phyloP scores from a whole-genome alignment of 2,329 filamentous ascomycete genomes.

The Arthrobotrys musiformis region DNA sequence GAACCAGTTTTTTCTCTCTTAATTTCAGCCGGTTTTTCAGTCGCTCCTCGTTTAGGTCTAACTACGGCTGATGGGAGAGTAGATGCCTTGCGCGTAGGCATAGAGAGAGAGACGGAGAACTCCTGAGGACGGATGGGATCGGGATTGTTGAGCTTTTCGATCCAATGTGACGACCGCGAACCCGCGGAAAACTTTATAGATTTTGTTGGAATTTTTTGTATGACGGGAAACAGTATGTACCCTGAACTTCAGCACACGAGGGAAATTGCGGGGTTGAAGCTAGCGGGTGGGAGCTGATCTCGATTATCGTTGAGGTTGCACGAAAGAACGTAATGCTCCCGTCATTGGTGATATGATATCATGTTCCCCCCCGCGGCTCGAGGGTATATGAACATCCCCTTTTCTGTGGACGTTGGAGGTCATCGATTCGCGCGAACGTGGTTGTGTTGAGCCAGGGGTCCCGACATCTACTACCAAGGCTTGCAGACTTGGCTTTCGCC shows the following conservation, averaged over 20 bases:
- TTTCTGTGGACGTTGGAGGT: neutral
- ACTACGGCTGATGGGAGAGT: constrained; percentile 3
- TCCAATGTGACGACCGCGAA: neutral
- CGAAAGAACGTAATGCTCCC: too few species aligned
- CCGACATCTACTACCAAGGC: constrained; percentile 1
- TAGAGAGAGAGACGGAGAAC: neutral
- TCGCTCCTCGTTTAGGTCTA: constrained; percentile 15
- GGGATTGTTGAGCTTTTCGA: neutral
- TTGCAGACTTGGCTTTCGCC: constrained; percentile 9
- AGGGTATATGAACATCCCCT: neutral
- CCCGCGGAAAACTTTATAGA: constrained; percentile 10
- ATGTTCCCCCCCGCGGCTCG: neutral
- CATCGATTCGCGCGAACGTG: constrained; percentile 8
- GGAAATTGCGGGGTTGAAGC: neutral
- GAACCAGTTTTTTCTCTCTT: too few species aligned
- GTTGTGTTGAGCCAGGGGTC: constrained; percentile 7
- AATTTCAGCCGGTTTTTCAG: constrained; percentile 15
- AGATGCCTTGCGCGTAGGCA: neutral
- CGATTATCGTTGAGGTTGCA: too few species aligned
- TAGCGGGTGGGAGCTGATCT: neutral
- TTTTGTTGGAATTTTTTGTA: too few species aligned
- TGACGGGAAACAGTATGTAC: too few species aligned
- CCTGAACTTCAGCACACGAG: neutral
- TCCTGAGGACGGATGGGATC: neutral
- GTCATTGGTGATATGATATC: neutral